phyloP scores from a whole-genome alignment of 2,329 filamentous ascomycete genomes.

The Cladosporium colombiae region DNA sequence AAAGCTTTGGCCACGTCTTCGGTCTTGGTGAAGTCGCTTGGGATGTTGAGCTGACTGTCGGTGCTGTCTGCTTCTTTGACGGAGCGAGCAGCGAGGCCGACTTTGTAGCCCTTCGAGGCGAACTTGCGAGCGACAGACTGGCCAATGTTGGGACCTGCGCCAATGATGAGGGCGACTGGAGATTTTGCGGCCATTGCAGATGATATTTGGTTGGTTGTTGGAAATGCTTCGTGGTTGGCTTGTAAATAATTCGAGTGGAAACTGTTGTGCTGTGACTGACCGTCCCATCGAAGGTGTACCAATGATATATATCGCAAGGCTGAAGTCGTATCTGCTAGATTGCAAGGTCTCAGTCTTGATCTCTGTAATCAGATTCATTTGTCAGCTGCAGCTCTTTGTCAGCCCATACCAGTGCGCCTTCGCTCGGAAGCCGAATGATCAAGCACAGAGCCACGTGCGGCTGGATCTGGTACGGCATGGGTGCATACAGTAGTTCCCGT shows the following conservation, averaged over 20 bases:
- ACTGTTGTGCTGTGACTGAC: background rate
- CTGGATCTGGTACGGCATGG: background rate
- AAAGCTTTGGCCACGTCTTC: slow-evolving; percentile 40
- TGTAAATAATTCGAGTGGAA: too few species aligned
- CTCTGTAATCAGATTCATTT: background rate
- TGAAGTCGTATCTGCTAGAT: background rate
- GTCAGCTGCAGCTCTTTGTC: background rate
- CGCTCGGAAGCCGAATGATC: background rate
- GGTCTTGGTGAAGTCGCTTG: slow-evolving; percentile 42
- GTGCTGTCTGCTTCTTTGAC: slow-evolving; percentile 34
- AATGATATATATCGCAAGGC: background rate
- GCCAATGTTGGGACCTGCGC: slow-evolving; percentile 47
- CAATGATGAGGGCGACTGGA: slow-evolving; percentile 43
- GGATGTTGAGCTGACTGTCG: slow-evolving; percentile 37
- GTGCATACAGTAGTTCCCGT: background rate
- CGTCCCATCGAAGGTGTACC: too few species aligned
- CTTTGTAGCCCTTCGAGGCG: slow-evolving; percentile 45
- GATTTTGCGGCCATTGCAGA: background rate
- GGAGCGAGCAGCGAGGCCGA: slow-evolving; percentile 42
- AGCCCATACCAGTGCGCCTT: background rate
- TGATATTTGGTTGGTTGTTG: background rate
- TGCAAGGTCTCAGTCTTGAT: background rate
- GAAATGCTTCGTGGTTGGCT: too few species aligned
- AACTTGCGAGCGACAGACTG: slow-evolving; percentile 40
- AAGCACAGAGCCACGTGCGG: background rate